A percentile compares a stretch with the other conserved stretches of the same genome.
phyloP scores from a whole-genome alignment of 2,329 filamentous ascomycete species.

The Hymenoscyphus repandus region DNA sequence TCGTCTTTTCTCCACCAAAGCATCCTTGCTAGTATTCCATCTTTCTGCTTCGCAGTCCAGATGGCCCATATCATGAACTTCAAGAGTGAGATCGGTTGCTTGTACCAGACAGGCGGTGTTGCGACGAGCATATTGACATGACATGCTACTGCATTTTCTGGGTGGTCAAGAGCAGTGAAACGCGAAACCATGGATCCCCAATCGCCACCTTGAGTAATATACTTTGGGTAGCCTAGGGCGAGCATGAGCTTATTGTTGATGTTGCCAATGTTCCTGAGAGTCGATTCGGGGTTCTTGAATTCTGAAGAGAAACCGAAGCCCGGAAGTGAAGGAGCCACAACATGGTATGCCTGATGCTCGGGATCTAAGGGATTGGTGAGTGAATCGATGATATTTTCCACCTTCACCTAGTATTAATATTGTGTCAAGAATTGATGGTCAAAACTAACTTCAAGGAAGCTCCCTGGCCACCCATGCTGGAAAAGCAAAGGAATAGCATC shows the following conservation, averaged over 20 bases:
- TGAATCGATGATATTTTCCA: slow-evolving; percentile 31
- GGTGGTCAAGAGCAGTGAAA: slow-evolving; percentile 53
- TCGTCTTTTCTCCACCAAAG: slow-evolving; percentile 21
- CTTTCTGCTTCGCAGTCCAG: slow-evolving; percentile 14
- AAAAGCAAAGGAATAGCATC: slow-evolving; percentile 39
- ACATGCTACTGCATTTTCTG: slow-evolving; percentile 30
- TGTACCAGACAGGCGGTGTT: slow-evolving; percentile 13
- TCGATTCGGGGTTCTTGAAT: slow-evolving; percentile 28
- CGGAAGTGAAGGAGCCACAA: slow-evolving; percentile 51
- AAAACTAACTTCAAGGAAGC: slow-evolving; percentile 54
- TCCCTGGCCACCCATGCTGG: slow-evolving; percentile 54
- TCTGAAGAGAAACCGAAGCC: slow-evolving; percentile 43
- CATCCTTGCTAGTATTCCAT: slow-evolving; percentile 8
- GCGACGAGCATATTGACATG: slow-evolving; percentile 27
- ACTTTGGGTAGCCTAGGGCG: slow-evolving; percentile 57
- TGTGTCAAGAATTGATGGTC: slow-evolving; percentile 28
- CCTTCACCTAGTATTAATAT: slow-evolving; percentile 27
- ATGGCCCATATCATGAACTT: slow-evolving; percentile 21
- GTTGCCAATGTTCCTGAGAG: slow-evolving; percentile 40
- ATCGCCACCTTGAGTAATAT: slow-evolving; percentile 61
- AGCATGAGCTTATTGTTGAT: slow-evolving; percentile 63
- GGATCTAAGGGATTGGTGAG: slow-evolving; percentile 28
- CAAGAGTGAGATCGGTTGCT: slow-evolving; percentile 14
- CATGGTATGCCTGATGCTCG: slow-evolving; percentile 37
- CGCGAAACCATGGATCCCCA: slow-evolving; percentile 64